Evolutionary conservation across 176 grass and related monocot species (phyloP).

Genomic region (Themeda triandra): DNA sequence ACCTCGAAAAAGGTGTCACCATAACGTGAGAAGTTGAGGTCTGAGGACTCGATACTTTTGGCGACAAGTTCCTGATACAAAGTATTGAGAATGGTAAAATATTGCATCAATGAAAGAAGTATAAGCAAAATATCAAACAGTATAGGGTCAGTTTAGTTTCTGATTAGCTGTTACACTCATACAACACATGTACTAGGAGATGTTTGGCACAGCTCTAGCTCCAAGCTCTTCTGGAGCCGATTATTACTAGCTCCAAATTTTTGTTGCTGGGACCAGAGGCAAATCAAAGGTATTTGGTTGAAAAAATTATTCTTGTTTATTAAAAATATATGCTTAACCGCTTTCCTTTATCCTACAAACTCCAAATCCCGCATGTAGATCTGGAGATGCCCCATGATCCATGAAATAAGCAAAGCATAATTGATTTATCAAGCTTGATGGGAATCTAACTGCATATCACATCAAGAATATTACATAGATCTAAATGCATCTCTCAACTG

Average conservation of each 20-base stretch:
- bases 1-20: constrained; percentile 99
- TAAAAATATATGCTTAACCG: too few relatives aligned
- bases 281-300: background rate
- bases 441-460: background rate
- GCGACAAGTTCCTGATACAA: constrained; percentile 84
- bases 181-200: background rate
- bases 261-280: background rate
- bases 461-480: background rate
- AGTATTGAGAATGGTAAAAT: background rate
- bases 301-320: background rate
- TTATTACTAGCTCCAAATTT: background rate
- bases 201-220: background rate
- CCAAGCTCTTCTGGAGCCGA: background rate
- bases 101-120: background rate
- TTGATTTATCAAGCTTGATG: background rate
- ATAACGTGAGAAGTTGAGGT: constrained; percentile 98
- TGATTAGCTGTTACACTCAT: background rate
- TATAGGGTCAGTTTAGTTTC: background rate
- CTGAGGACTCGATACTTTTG: constrained; percentile 87
- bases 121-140: background rate
- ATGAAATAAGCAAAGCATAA: too few relatives aligned
- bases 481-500: background rate
- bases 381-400: too few relatives aligned
- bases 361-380: too few relatives aligned
- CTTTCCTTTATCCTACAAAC: too few relatives aligned